Evolutionary conservation across 2,329 filamentous ascomycete genomes (phyloP).

Genomic region (Pyricularia grisea): DNA sequence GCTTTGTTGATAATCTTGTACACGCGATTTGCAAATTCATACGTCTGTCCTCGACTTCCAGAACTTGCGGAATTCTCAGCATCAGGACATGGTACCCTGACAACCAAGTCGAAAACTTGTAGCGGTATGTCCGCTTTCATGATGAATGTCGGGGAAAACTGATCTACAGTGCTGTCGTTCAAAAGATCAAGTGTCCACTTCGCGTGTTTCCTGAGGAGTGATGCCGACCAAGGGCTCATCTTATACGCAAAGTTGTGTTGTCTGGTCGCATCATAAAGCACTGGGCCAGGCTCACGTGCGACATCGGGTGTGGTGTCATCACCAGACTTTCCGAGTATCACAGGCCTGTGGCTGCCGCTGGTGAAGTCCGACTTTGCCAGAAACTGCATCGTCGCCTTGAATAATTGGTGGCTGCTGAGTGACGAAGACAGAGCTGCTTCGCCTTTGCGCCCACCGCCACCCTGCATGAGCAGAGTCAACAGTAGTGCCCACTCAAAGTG

Average conservation of each 20-base stretch:
- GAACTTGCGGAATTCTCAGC: constrained; percentile 5
- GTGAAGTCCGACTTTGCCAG: constrained; percentile 62
- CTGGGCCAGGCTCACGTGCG: constrained; percentile 43
- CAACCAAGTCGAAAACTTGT: constrained; percentile 44
- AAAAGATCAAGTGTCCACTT: constrained; percentile 65
- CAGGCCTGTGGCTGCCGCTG: constrained; percentile 45
- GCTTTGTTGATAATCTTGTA: constrained; percentile 60
- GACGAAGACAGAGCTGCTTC: constrained; percentile 61
- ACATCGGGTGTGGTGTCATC: constrained; percentile 15
- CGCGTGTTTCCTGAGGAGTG: constrained; percentile 64
- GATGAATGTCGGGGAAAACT: constrained; percentile 82
- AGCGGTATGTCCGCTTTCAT: constrained; percentile 43
- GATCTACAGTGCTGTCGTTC: constrained; percentile 62
- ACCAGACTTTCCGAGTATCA: constrained; percentile 36
- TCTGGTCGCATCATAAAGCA: constrained; percentile 68
- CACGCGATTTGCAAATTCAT: constrained; percentile 43
- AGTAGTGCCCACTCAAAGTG: constrained; percentile 85
- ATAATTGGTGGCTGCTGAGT: constrained; percentile 85
- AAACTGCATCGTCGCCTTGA: constrained; percentile 90
- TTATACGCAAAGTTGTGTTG: constrained; percentile 81
- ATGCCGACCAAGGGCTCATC: constrained; percentile 80
- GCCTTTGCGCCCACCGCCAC: constrained; percentile 58
- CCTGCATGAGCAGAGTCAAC: constrained; percentile 69
- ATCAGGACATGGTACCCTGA: constrained; percentile 20
- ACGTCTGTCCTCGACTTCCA: neutral